These are phyloP conservation scores for Thuja plicata DNA, from an alignment of 83 land plant genomes.

Conservation along the genomic window DNA sequence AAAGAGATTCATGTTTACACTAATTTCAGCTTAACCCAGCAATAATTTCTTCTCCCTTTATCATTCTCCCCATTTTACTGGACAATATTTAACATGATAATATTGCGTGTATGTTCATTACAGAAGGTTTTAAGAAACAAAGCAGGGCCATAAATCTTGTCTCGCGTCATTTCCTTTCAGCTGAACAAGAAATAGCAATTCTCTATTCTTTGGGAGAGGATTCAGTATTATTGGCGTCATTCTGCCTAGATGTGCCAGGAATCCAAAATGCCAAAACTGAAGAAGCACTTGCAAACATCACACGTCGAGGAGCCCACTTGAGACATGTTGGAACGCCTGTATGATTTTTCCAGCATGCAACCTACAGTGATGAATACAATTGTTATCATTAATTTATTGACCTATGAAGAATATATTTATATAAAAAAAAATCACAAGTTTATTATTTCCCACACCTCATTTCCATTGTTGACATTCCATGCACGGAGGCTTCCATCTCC, in stretches of 20 bases:
- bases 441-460: conserved; percentile 57
- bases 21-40: not conserved
- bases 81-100: not conserved
- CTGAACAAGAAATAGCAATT: not conserved
- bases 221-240: not conserved
- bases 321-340: conserved; percentile 78
- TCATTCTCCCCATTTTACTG: not conserved
- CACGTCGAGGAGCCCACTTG: conserved; percentile 97
- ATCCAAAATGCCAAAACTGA: conserved; percentile 86
- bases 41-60: not conserved
- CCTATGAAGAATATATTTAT: not conserved
- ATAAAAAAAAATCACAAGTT: not conserved
- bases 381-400: not conserved
- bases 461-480: conserved; percentile 67
- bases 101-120: not conserved
- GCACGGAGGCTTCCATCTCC: conserved; percentile 96
- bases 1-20: not conserved
- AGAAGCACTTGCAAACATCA: conserved; percentile 97
- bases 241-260: conserved; percentile 52
- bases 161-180: not conserved
- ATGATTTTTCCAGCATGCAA: conserved; percentile 80
- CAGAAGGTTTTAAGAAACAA: not conserved
- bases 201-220: conserved; percentile 7
- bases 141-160: not conserved
- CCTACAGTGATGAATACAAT: conserved; percentile 37